phyloP scores from a whole-genome alignment of 2,329 filamentous ascomycete species.

The Aspergillus pseudoviridinutans region DNA sequence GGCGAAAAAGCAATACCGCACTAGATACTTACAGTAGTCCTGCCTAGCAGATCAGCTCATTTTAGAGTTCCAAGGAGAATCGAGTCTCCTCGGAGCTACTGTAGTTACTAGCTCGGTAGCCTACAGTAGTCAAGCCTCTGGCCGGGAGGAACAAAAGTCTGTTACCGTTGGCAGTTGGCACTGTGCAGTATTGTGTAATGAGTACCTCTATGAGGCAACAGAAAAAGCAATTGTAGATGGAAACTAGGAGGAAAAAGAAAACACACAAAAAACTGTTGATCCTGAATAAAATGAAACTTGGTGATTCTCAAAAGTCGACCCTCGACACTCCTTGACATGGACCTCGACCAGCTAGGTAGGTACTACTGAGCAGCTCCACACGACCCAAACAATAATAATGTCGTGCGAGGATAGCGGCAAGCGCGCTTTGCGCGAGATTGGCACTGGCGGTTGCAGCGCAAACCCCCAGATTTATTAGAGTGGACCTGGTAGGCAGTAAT shows the following conservation, averaged over 20 bases:
- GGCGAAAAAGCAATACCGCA: not conserved
- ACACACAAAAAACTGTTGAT: not conserved
- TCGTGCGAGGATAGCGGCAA: constrained; percentile 27
- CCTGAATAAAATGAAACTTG: not conserved
- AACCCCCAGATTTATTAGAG: constrained; percentile 24
- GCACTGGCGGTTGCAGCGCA: constrained; percentile 31
- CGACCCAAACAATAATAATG: not conserved
- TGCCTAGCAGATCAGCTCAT: not conserved
- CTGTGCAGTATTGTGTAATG: no score
- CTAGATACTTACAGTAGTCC: no score
- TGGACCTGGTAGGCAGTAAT: not conserved
- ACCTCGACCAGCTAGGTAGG: no score
- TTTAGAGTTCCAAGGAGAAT: not conserved
- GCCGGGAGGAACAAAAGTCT: no score
- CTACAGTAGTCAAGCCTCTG: not conserved
- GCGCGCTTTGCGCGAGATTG: constrained; percentile 35
- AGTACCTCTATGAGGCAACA: not conserved
- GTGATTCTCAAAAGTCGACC: no score
- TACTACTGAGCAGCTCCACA: not conserved
- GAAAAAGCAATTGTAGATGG: not conserved
- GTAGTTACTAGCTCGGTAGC: not conserved
- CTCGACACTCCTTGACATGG: no score
- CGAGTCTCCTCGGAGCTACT: not conserved
- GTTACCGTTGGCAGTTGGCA: not conserved
- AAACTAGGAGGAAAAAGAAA: not conserved